Conservation (phyloP, 1,139 yeast genomes). For the Arxiozyma heterogenica region DNA sequence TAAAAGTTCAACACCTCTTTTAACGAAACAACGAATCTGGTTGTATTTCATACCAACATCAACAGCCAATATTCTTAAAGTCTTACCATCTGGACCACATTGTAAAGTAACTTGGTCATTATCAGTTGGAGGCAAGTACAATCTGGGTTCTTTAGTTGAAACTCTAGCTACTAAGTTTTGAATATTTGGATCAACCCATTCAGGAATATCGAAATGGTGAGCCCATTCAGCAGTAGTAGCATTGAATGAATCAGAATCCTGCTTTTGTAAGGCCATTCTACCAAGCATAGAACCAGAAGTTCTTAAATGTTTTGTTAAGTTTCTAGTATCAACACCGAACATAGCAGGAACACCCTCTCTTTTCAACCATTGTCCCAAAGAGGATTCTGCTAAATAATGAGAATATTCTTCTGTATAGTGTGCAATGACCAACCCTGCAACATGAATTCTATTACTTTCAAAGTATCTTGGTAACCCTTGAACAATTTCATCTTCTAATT, state of each 20-base stretch:
- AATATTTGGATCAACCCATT: constrained; percentile 89
- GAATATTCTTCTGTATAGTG: constrained; percentile 95
- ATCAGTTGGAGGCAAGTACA: constrained; percentile 52
- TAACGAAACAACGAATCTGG: constrained; percentile 93
- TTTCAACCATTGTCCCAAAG: constrained; percentile 89
- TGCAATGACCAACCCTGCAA: constrained; percentile 95
- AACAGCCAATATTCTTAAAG: constrained; percentile 74
- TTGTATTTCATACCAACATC: constrained; percentile 98
- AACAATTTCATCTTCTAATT: constrained; percentile 62
- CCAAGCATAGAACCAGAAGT: constrained; percentile 90
- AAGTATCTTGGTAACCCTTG: constrained; percentile 81
- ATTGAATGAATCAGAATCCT: constrained; percentile 34
- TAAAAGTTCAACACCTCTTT: constrained; percentile 89
- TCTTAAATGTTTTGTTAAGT: constrained; percentile 87
- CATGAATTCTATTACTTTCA: constrained; percentile 84
- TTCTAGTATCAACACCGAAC: constrained; percentile 96
- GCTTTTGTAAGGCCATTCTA: constrained; percentile 58
- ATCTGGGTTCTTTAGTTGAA: constrained; percentile 63
- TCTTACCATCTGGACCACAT: constrained; percentile 61
- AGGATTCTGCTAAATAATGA: constrained; percentile 84
- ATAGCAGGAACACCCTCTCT: constrained; percentile 90
- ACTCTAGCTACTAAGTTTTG: constrained; percentile 89
- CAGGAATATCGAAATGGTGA: constrained; percentile 60
- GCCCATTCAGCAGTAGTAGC: constrained; percentile 47
- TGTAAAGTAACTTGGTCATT: constrained; percentile 37